Conservation (phyloP, 1,284 basidiomycete genomes). For the Cutaneotrichosporon sp. region DNA sequence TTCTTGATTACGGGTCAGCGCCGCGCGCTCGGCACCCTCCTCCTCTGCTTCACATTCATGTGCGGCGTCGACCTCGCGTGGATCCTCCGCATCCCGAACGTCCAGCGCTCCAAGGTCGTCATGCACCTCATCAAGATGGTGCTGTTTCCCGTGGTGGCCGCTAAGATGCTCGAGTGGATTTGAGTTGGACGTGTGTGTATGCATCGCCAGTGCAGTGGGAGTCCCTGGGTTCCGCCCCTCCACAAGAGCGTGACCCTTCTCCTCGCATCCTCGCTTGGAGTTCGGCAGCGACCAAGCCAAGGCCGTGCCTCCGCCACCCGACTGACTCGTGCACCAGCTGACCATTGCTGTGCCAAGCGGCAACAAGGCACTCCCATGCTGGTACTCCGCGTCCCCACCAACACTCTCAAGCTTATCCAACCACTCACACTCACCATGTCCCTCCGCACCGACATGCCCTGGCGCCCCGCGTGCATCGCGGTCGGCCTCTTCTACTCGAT, state of each 20-base stretch:
- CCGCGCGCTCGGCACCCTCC: slow-evolving; percentile 6
- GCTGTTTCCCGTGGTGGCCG: not conserved
- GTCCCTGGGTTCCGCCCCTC: not conserved
- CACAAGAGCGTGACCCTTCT: no score
- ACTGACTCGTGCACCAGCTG: no score
- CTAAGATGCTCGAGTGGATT: not conserved
- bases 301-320: no score
- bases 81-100: not conserved
- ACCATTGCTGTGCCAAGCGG: no score
- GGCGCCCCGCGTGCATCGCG: not conserved
- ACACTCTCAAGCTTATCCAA: not conserved
- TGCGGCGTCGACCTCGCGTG: not conserved
- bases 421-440: not conserved
- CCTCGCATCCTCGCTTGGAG: not conserved
- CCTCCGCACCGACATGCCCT: not conserved
- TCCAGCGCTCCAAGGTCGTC: not conserved
- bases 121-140: not conserved
- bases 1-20: slow-evolving; percentile 4
- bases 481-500: not conserved
- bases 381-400: no score
- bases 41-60: slow-evolving; percentile 2
- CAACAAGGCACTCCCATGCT: no score
- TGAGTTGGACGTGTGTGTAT: not conserved
- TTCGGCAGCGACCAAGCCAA: no score
- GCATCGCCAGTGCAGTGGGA: not conserved